Percentiles rank a stretch among this genome's conserved stretches.
Conservation (phyloP, 768 basidiomycete species). For the Hericium erinaceus region DNA sequence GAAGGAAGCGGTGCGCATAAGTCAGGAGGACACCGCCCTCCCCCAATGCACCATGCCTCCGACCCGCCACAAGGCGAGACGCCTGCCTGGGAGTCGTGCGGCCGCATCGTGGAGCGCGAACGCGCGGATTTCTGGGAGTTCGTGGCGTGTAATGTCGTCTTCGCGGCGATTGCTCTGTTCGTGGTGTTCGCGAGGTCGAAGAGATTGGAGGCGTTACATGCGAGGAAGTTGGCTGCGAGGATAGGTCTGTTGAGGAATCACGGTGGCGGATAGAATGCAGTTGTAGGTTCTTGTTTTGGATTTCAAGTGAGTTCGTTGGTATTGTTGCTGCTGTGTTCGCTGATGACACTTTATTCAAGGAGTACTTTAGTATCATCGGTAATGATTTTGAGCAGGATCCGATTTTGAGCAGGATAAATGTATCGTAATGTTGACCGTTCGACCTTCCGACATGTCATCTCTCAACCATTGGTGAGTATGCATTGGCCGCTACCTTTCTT, state of each 20-base stretch:
- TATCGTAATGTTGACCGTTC: too few species aligned
- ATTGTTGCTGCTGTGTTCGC: too few species aligned
- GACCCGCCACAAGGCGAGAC: slow-evolving; percentile 38
- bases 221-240: slow-evolving; percentile 74
- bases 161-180: slow-evolving; percentile 55
- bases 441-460: too few species aligned
- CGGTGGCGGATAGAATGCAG: slow-evolving; percentile 17
- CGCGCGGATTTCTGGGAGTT: slow-evolving; percentile 89
- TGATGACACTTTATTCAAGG: too few species aligned
- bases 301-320: too few species aligned
- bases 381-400: too few species aligned
- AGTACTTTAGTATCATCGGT: too few species aligned
- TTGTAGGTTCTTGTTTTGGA: too few species aligned
- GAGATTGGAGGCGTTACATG: slow-evolving; percentile 62
- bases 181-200: slow-evolving; percentile 63
- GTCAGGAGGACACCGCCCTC: slow-evolving; percentile 3
- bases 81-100: slow-evolving; percentile 90
- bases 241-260: slow-evolving; percentile 61
- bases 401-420: too few species aligned
- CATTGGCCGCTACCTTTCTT: too few species aligned
- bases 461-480: too few species aligned
- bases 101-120: slow-evolving; percentile 72
- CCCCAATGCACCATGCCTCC: slow-evolving; percentile 2
- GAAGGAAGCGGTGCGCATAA: neutral
- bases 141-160: slow-evolving; percentile 70